A percentile compares a stretch with the other conserved stretches of the same genome.
phyloP scores from a whole-genome alignment of 495 filamentous ascomycete species.

The Trichoderma reesei region DNA sequence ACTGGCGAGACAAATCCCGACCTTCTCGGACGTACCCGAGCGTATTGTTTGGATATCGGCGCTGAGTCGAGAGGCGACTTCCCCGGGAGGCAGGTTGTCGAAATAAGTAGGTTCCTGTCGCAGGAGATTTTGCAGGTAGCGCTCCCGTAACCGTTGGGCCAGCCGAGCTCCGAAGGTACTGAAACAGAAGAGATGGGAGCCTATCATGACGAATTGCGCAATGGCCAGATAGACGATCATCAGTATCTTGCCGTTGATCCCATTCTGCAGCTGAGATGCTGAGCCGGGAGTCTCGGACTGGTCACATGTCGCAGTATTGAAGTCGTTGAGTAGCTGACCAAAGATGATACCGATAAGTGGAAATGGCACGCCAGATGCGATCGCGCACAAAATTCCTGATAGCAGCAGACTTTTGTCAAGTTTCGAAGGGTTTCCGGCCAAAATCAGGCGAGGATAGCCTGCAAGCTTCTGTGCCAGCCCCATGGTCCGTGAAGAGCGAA shows the following conservation, averaged over 20 bases:
- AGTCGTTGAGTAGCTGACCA: slow-evolving; percentile 54
- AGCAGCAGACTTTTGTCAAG: slow-evolving; percentile 40
- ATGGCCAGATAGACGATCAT: slow-evolving; percentile 53
- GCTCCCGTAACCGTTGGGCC: slow-evolving; percentile 49
- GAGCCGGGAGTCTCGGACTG: slow-evolving; percentile 16
- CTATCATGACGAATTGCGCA: slow-evolving; percentile 51
- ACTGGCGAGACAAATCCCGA: slow-evolving; percentile 48
- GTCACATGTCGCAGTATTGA: slow-evolving; percentile 48
- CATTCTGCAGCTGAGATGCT: slow-evolving; percentile 25
- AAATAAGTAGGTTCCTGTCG: slow-evolving; percentile 54
- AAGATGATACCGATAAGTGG: slow-evolving; percentile 60
- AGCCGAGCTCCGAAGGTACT: slow-evolving; percentile 51
- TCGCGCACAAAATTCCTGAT: slow-evolving; percentile 41
- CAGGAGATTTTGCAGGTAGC: slow-evolving; percentile 46
- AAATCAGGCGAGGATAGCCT: slow-evolving; percentile 27
- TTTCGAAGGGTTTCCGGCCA: slow-evolving; percentile 26
- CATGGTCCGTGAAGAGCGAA: no score
- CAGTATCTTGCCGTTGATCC: slow-evolving; percentile 48
- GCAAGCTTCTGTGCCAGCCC: slow-evolving; percentile 11
- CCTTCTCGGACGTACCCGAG: slow-evolving; percentile 57
- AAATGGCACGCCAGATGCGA: slow-evolving; percentile 57
- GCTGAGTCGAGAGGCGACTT: slow-evolving; percentile 52
- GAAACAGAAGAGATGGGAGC: slow-evolving; percentile 46
- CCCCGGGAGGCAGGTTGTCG: slow-evolving; percentile 44
- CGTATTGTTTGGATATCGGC: slow-evolving; percentile 51